Base-by-base conservation (phyloP, 352 stramenopile genomes). In the Pythium monospermum region DNA sequence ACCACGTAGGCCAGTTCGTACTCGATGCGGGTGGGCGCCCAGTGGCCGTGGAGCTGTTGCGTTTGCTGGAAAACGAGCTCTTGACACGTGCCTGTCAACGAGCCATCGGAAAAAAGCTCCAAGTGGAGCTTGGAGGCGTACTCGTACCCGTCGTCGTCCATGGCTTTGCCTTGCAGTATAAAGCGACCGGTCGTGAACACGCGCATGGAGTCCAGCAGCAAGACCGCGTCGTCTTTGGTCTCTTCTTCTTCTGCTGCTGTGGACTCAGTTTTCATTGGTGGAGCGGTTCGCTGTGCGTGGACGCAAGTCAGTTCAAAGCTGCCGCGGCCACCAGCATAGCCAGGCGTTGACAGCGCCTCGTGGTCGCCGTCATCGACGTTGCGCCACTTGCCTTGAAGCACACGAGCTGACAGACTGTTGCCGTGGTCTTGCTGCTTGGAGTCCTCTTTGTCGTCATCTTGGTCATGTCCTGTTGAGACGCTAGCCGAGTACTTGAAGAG, bases 81-180 rank as follows among this genome's bases (percentile, higher is more conserved):
- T n/a, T 62, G 75, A 23, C 63, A 65, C 36, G 64, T 54, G 8
- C 75, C 78, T 6, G 45, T 22, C 2, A 89, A 48, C 16, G 49
- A 53, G 0, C 78, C 73, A 38, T 57, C 52, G 0, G 73, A 47
- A 3, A 61, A 41, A 15, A 89, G 57, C n/a, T 74, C 52, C 18
- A 89, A 21, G 16, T 68, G 45, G 1, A 87, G 59, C 53, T 78
- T 61, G 26, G 80, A 86, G 12, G 66, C 69, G 59, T 89, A 89
- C 47, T 89, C 75, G 61, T 89, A 89, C 11, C 75, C 78, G 19
- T 89, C 78, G 11, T 66, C 61, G 37, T 89, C 78, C 19, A 68
- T 85, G 4, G 75, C 73, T n/a, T 69, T 69, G 6, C 78, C 78
- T 25, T 76, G 76, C 4, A 89, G 57, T 37, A 59, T 57, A 57